Evolutionary conservation across 179 eudicot genomes (phyloP), one percentile per base, ranked within the genome.

Genomic region (Nepenthes alata): DNA sequence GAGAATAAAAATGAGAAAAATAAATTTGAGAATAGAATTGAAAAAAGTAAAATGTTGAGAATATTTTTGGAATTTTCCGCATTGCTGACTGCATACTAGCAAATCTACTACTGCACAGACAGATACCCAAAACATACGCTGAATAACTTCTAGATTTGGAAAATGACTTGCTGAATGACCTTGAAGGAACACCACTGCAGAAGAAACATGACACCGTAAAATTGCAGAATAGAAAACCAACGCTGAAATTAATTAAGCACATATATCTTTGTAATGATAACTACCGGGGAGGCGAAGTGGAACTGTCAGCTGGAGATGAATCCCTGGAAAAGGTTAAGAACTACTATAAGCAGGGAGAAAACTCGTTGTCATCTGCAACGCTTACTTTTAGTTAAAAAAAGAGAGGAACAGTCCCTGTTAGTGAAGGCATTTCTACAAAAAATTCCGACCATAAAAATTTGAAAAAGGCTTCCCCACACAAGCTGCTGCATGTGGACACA

Each of bases 131-230:
- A 60, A 76, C 83, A 57, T 80, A 89, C 84, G 71, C 77, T 16
- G 83, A 86, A 65, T 69, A 53, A 76, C 96, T 83, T 74, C 85
- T 75, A 34, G 88, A 85, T 71, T 74, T 75, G 53, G 81, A 87
- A 54, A 69, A 55, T 50, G 93, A 86, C 74, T 79, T 80, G 83
- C 89, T 83, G 67, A 62, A 57, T 67, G 90, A 82, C 72, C 81
- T 69, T 39, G 93, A 80, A 36, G 68, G 78, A 39, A 66, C 71
- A 36, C 66, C 62, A 35, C 85, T 83, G 84, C 79, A 69, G 11
- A 67, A 59, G 68, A 71, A 64, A 45, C 48, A 56, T 41, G 16
- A 55, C 44, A 5, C 48, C 35, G 52, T 56, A 15, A 45, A 38
- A 25, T 1, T 41, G 14, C 2, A 4, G n/a, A 15, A 59, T 2